These are phyloP conservation scores for Heracleum sosnowskyi DNA, from an alignment of 129 eudicot species.

Conservation along the genomic window DNA sequence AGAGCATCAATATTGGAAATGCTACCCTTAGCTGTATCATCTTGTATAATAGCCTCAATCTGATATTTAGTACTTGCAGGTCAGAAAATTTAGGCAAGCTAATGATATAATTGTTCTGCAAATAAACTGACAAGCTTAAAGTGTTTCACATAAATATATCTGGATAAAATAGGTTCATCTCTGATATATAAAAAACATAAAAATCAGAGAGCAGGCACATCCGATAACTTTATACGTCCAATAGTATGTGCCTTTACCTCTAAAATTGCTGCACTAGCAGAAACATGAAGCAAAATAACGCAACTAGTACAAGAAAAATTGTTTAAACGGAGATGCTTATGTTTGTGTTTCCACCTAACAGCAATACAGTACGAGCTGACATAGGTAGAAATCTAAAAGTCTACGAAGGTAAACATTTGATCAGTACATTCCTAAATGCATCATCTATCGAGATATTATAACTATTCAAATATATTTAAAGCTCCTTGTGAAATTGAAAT, in stretches of 20 bases:
- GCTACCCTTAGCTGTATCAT: conserved; percentile 55
- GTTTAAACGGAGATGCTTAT: not conserved
- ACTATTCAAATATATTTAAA: not conserved
- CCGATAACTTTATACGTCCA: not conserved
- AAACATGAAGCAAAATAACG: not conserved
- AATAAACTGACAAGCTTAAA: not conserved
- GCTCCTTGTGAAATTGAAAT: not conserved
- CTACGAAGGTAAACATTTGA: not conserved
- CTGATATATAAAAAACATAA: not conserved
- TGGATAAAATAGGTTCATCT: not conserved
- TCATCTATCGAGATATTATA: not conserved
- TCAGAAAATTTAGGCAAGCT: not conserved
- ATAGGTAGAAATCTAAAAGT: not conserved
- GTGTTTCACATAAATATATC: not conserved
- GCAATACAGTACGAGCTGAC: not conserved
- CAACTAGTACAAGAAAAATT: not conserved
- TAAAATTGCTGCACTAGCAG: not conserved
- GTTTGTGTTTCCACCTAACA: not conserved
- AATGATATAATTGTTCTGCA: not conserved
- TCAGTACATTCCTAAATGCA: not conserved
- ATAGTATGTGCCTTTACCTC: not conserved
- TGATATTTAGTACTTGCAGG: conserved; percentile 21
- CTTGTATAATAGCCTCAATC: conserved; percentile 84
- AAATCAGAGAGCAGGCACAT: not conserved
- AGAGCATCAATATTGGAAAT: conserved; percentile 68